phyloP scores from a whole-genome alignment of 108 stramenopile genomes.

The Nitzschia sp. region DNA sequence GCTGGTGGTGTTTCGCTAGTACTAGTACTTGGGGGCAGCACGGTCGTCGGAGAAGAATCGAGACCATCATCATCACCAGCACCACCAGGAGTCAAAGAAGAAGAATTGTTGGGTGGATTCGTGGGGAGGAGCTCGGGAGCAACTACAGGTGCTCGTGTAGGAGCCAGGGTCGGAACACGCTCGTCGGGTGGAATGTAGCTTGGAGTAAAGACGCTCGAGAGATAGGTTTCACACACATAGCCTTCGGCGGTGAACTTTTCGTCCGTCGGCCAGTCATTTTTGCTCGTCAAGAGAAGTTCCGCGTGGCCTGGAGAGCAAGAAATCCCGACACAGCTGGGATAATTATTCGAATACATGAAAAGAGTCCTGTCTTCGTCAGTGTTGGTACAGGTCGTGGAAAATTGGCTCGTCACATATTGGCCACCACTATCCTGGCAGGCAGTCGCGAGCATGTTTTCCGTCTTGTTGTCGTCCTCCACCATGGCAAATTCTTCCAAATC shows the following conservation, averaged over 20 bases:
- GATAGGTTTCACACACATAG: neutral
- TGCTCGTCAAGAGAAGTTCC: neutral
- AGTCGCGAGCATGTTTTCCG: neutral
- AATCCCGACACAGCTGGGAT: neutral
- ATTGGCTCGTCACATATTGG: neutral
- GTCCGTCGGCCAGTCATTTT: neutral
- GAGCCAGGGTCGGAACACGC: neutral
- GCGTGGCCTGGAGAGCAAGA: neutral
- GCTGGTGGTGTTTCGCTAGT: too few species aligned
- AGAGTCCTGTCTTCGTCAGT: neutral
- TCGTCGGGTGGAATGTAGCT: neutral
- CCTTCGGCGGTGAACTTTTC: neutral
- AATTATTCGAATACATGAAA: neutral
- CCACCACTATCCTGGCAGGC: neutral
- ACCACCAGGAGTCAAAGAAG: too few species aligned
- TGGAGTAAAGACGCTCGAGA: neutral
- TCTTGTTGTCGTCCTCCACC: neutral
- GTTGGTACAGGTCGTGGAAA: neutral
- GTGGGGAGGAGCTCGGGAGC: too few species aligned
- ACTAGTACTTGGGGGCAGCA: too few species aligned
- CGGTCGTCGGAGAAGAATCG: too few species aligned
- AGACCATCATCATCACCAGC: too few species aligned
- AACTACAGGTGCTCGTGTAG: neutral
- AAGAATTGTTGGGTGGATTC: too few species aligned
- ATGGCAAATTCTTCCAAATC: neutral